These are phyloP conservation scores for Naganishia randhawae DNA, from an alignment of 768 basidiomycete species.

Conservation along the genomic window DNA sequence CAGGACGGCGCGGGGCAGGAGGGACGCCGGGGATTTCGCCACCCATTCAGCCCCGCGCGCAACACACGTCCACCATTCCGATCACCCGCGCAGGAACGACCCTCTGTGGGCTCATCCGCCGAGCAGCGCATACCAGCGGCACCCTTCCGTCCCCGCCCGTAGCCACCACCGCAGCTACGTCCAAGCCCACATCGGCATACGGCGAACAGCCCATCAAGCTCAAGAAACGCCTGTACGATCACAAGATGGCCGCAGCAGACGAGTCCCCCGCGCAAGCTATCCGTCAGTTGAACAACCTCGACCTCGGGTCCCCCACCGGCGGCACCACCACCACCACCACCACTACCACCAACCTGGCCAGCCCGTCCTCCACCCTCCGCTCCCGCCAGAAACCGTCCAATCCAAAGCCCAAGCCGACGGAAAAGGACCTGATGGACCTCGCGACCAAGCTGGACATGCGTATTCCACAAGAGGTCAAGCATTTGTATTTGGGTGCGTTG, in stretches of 20 bases:
- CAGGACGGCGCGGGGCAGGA: no score
- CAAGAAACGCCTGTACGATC: slow-evolving; percentile 11
- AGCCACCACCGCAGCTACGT: slow-evolving; percentile 1
- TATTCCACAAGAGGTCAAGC: slow-evolving; percentile 3
- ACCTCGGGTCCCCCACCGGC: no score
- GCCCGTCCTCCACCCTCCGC: slow-evolving; percentile 4
- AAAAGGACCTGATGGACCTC: slow-evolving; percentile 18
- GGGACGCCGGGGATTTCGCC: no score
- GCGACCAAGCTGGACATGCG: slow-evolving; percentile 20
- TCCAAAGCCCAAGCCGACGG: slow-evolving; percentile 24
- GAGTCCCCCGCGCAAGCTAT: no score
- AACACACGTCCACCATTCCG: no score
- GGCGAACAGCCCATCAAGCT: slow-evolving; percentile 17
- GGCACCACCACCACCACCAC: no score
- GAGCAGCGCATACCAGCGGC: neutral
- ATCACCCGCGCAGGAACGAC: no score
- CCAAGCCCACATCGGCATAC: slow-evolving; percentile 16
- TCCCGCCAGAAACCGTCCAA: slow-evolving; percentile 12
- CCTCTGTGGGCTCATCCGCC: no score
- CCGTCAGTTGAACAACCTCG: no score
- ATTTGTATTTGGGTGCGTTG: slow-evolving; percentile 20
- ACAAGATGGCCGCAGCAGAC: slow-evolving; percentile 3
- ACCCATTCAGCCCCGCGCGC: no score
- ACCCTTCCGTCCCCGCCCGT: slow-evolving; percentile 10
- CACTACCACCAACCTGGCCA: slow-evolving; percentile 14